Evolutionary conservation across 148 eudicot genomes (phyloP).

Genomic region (Simmondsia chinensis): DNA sequence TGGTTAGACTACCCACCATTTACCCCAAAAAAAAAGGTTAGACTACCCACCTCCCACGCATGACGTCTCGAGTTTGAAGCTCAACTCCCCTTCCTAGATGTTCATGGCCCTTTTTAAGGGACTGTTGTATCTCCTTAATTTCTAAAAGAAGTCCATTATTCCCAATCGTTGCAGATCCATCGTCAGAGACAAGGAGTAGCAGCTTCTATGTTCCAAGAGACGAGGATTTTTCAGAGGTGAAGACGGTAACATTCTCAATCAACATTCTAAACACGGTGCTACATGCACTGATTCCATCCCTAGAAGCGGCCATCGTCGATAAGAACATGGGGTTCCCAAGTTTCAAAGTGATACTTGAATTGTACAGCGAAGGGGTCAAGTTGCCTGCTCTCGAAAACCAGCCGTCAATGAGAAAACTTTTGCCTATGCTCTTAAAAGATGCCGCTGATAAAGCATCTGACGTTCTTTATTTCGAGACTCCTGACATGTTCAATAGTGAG

Average conservation of each 20-base stretch:
- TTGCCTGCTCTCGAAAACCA: constrained; percentile 14
- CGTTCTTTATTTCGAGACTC: constrained; percentile 24
- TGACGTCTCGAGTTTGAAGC: too few relatives aligned
- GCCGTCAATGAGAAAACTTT: constrained; percentile 6
- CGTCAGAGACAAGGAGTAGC: constrained; percentile 31
- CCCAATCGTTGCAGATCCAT: constrained; percentile 31
- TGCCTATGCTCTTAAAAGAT: constrained; percentile 49
- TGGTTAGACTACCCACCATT: too few relatives aligned
- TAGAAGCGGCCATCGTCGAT: constrained; percentile 23
- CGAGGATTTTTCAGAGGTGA: constrained; percentile 58
- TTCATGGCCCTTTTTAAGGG: background rate
- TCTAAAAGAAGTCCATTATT: background rate
- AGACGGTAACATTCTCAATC: constrained; percentile 36
- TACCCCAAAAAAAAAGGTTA: too few relatives aligned
- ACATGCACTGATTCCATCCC: constrained; percentile 50
- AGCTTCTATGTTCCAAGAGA: constrained; percentile 64
- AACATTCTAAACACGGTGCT: constrained; percentile 41
- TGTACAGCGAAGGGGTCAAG: constrained; percentile 44
- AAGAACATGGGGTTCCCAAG: constrained; percentile 34
- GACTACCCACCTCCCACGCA: too few relatives aligned
- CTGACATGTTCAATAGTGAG: constrained; percentile 17
- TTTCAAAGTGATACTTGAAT: constrained; percentile 44
- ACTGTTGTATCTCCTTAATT: background rate
- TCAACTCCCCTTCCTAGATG: background rate
- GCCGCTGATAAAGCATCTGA: constrained; percentile 7